Percentiles rank a stretch among this genome's conserved stretches.
phyloP scores from a whole-genome alignment of 805 yeast species.

The Suhomyces sp. region DNA sequence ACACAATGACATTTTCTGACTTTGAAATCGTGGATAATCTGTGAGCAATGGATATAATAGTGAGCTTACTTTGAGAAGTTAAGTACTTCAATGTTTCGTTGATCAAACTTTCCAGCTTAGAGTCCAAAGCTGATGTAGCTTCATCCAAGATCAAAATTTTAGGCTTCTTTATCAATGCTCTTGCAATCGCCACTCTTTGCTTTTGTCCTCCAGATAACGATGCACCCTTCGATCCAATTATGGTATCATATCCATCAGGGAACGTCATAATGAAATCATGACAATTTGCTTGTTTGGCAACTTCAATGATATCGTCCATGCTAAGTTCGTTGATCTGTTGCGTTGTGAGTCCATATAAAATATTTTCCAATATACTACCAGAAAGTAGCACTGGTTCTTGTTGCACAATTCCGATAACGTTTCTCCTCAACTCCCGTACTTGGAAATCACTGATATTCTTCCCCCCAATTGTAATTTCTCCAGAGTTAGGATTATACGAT shows the following conservation, averaged over 20 bases:
- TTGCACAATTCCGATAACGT: conserved; percentile 56
- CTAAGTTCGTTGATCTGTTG: conserved; percentile 31
- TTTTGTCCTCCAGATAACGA: conserved; percentile 74
- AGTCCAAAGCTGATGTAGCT: conserved; percentile 64
- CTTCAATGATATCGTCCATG: conserved; percentile 44
- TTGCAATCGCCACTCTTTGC: conserved; percentile 73
- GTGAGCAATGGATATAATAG: conserved; percentile 46
- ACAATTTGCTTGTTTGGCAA: conserved; percentile 52
- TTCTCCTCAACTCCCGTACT: conserved; percentile 47
- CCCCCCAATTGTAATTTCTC: conserved; percentile 54
- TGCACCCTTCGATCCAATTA: conserved; percentile 56
- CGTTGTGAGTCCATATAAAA: conserved; percentile 50
- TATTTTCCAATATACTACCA: conserved; percentile 56
- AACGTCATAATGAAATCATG: conserved; percentile 56
- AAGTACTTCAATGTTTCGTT: conserved; percentile 41
- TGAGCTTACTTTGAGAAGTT: conserved; percentile 39
- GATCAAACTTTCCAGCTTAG: conserved; percentile 46
- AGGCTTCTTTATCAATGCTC: conserved; percentile 69
- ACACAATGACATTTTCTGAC: conserved; percentile 43
- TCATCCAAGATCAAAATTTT: conserved; percentile 64
- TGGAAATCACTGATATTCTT: conserved; percentile 47
- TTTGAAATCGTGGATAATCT: conserved; percentile 46
- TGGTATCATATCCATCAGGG: conserved; percentile 61
- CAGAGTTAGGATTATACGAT: conserved; percentile 50
- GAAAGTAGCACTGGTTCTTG: conserved; percentile 60